Evolutionary conservation across 768 basidiomycete genomes (phyloP).

Genomic region (Tylopilus sp.): DNA sequence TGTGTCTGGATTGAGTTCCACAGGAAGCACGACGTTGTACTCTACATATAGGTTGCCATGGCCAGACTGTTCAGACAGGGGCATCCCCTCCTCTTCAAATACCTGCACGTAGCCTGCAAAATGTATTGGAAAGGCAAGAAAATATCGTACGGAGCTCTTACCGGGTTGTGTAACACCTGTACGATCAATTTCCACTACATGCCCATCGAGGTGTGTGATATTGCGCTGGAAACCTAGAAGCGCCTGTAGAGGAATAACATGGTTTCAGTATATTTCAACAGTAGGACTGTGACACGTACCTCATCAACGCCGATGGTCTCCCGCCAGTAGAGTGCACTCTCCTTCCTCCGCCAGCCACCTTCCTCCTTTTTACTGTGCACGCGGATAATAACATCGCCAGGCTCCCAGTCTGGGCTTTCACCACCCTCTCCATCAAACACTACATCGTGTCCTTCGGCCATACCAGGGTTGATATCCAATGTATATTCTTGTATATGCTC

Average conservation of each 20-base stretch:
- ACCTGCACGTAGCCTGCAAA: conserved; percentile 77
- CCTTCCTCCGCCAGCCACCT: conserved; percentile 87
- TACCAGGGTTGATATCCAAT: conserved; percentile 81
- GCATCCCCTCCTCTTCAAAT: conserved; percentile 89
- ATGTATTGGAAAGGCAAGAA: not conserved
- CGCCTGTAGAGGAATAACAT: conserved; percentile 51
- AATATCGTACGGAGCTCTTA: conserved; percentile 23
- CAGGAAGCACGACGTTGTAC: conserved; percentile 88
- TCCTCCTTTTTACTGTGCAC: conserved; percentile 74
- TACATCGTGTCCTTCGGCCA: conserved; percentile 91
- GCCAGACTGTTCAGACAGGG: conserved; percentile 51
- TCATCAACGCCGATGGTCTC: conserved; percentile 91
- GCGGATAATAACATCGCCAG: conserved; percentile 88
- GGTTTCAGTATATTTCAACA: not conserved
- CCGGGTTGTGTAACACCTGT: conserved; percentile 91
- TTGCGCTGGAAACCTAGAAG: conserved; percentile 95
- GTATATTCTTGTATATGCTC: conserved; percentile 80
- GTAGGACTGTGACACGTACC: conserved; percentile 33
- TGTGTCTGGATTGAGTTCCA: conserved; percentile 60
- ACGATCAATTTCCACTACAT: conserved; percentile 64
- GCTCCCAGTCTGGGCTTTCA: conserved; percentile 93
- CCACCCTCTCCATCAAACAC: conserved; percentile 97
- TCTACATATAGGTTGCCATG: conserved; percentile 89
- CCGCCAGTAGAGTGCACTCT: conserved; percentile 86
- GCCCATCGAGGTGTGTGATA: conserved; percentile 89